Evolutionary conservation across 192 early-diverging fungal genomes (phyloP), one percentile per base, ranked within the genome.

Genomic region (Entophlyctis luteolus): DNA sequence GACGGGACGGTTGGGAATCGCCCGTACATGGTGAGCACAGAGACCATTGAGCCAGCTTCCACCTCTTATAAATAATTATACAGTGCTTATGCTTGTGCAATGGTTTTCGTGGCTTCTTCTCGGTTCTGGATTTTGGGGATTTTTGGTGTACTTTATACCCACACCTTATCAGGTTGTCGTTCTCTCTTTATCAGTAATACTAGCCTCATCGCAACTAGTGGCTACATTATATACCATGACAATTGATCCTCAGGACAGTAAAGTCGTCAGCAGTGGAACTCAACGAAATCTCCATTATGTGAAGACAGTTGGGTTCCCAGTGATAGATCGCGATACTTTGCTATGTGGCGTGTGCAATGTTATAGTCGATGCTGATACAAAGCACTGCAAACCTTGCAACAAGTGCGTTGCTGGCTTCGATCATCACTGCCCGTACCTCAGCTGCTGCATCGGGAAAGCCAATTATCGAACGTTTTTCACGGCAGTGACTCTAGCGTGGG

Each of bases 331-430:
- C 4, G 72, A 74, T 20, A 79, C 80, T 14, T 22, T 55, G 2
- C 48, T 71, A 29, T 83, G 81, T 46, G 67, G 79, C 18, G 70
- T 83, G n/a, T 83, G 81, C 56, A 50, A 79, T 12, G 79, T 83
- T 0, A 36, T 62, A 3, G 81, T 83, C 2, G 55, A 8, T 4
- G 4, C 23, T 22, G 67, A 60, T 33, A 83, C 79, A 0, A 78
- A 79, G 63, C 81, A 83, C 47, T 83, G 81, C 68, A 83, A 83
- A 57, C 49, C 34, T 10, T 83, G 81, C 70, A 83, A 83, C 71
- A 83, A 81, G 56, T 83, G 81, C 56, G 79, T 83, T n/a, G 79
- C 33, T 5, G 52, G 39, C 1, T 83, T 71, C 47, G 54, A 83
- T 48, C 81, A 83, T 45, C 81, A 83, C 55, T 83, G 81, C 71